Evolutionary conservation across 139 green algal genomes (phyloP), one percentile per base, ranked within the genome.

Genomic region (Chlorella sp.): DNA sequence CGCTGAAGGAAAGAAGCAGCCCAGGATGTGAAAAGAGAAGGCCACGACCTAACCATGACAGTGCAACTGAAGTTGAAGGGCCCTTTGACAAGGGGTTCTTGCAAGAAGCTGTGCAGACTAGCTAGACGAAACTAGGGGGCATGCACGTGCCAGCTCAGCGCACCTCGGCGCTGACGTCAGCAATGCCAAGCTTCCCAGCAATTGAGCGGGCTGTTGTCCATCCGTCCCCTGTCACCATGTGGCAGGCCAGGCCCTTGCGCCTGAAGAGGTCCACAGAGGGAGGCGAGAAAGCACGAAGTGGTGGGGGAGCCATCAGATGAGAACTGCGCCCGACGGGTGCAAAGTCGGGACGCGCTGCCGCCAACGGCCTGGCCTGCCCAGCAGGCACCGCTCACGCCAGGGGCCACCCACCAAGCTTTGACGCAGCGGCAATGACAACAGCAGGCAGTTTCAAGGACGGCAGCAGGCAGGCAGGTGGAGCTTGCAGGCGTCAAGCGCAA

Each of bases 171-270:
- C 79, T n/a, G 4, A 92, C 78, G 37, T 94, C 88, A 18, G 92
- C 90, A 64, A 98, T 95, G 76, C 93, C 94, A 53, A 98, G 85
- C 87, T 95, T 84, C n/a, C 85, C 71, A 1, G 94, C 95, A 11
- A 99, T 92, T 42, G 96, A 95, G 24, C 93, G 69, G 0, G 97
- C 97, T 1, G 97, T 98, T 73, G 93, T 91, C 94, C 94, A 95
- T 94, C 98, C 98, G 93, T 99, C 97, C 3, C 97, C 97, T 0
- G 97, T 99, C 73, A 99, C 89, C 90, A 98, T 91, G 80, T 95
- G 91, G 69, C 91, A 94, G 79, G 87, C 39, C 68, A 98, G 87
- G 0, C 91, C 80, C 86, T 97, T 92, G 73, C 75, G 86, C 48
- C 39, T 66, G 37, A 57, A 57, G 48, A 9, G n/a, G n/a, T n/a